Evolutionary conservation across 225 moss, liverwort and hornwort species (phyloP).

Genomic region (Marchantia polymorpha): DNA sequence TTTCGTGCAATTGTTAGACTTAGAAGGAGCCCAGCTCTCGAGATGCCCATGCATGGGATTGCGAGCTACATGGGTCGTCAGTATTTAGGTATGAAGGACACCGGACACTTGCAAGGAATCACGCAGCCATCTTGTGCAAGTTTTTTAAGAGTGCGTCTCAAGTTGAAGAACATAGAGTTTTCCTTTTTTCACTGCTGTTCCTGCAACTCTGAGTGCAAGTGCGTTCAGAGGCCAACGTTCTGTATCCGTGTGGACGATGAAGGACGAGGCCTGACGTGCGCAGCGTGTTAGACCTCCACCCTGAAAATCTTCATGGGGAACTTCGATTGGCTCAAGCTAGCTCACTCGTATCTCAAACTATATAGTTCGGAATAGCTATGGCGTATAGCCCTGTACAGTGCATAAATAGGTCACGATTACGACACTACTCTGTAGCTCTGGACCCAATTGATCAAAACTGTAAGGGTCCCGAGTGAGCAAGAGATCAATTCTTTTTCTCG

Average conservation of each 20-base stretch:
- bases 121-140: conserved; percentile 12
- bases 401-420: conserved; percentile 15
- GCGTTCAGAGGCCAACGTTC: neutral
- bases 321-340: neutral
- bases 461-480: conserved; percentile 9
- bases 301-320: neutral
- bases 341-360: neutral
- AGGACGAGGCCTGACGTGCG: neutral
- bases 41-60: neutral
- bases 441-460: conserved; percentile 17
- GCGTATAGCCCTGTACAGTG: conserved; percentile 13
- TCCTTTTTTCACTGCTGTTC: neutral
- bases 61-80: conserved; percentile 1
- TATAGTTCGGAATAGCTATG: conserved; percentile 9
- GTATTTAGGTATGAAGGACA: conserved; percentile 18
- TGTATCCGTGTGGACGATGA: neutral
- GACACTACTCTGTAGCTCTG: conserved; percentile 3
- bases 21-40: conserved; percentile 14
- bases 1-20: conserved; percentile 5
- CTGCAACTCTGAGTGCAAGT: neutral
- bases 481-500: conserved; percentile 3
- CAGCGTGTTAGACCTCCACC: neutral
- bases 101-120: conserved; percentile 9
- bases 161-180: neutral
- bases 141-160: neutral